These are phyloP conservation scores for Nakaseomyces glabratus DNA, from an alignment of 1,139 yeast genomes.

Conservation along the genomic window DNA sequence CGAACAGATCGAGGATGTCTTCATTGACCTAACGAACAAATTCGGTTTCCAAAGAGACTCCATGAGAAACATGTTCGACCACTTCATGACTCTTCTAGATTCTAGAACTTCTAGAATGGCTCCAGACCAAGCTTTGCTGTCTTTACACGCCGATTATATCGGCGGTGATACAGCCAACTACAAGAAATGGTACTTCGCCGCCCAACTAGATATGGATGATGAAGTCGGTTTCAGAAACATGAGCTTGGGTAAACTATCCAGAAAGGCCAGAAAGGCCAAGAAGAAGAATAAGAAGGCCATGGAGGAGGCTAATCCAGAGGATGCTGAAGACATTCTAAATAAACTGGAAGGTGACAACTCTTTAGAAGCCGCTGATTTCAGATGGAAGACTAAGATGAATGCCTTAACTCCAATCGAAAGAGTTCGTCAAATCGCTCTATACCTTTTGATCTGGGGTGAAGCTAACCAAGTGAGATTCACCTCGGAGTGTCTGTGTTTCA, in stretches of 20 bases:
- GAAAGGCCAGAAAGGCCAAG: constrained; percentile 46
- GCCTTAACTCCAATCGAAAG: constrained; percentile 63
- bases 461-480: constrained; percentile 95
- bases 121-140: constrained; percentile 85
- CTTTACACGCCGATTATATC: constrained; percentile 93
- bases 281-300: constrained; percentile 56
- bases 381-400: constrained; percentile 79
- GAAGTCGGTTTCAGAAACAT: constrained; percentile 71
- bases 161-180: constrained; percentile 92
- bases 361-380: constrained; percentile 69
- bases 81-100: constrained; percentile 86
- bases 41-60: constrained; percentile 98
- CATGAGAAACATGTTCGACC: constrained; percentile 94
- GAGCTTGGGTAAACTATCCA: constrained; percentile 63
- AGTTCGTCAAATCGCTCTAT: constrained; percentile 82
- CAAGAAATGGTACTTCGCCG: constrained; percentile 93
- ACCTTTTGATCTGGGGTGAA: constrained; percentile 94
- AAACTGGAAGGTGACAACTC: constrained; percentile 85
- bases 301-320: constrained; percentile 41
- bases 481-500: constrained; percentile 86
- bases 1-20: constrained; percentile 87
- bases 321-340: constrained; percentile 38
- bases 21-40: constrained; percentile 78
- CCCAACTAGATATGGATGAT: constrained; percentile 79
- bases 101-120: constrained; percentile 96